Percentiles rank a stretch among this genome's conserved stretches.
Conservation (phyloP, 2,329 filamentous ascomycete genomes). For the Atkinsonella hypoxylon region DNA sequence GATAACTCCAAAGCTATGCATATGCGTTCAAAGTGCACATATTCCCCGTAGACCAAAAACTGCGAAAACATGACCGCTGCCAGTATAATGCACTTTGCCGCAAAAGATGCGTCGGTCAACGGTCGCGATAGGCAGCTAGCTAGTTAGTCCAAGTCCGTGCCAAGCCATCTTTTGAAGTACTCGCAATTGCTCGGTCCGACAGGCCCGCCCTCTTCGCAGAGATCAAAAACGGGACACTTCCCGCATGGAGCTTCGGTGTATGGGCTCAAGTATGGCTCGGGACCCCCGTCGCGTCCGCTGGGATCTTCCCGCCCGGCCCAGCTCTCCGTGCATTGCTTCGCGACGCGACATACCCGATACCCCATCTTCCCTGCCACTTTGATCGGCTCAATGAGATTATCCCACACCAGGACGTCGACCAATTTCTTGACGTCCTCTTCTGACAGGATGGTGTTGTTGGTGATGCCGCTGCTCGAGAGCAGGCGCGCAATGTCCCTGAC, state of each 20-base stretch:
- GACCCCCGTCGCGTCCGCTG: constrained; percentile 25
- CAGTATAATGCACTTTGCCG: not conserved
- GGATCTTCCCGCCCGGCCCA: constrained; percentile 29
- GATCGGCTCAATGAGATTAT: constrained; percentile 66
- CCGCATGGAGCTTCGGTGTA: constrained; percentile 86
- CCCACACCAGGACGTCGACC: constrained; percentile 78
- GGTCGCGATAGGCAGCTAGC: not conserved
- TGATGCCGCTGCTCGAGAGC: constrained; percentile 56
- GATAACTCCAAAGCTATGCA: constrained; percentile 13
- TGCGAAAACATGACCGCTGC: not conserved
- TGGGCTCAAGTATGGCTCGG: constrained; percentile 47
- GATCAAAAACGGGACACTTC: constrained; percentile 80
- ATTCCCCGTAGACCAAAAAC: not conserved
- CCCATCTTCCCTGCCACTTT: constrained; percentile 35
- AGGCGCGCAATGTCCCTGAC: constrained; percentile 64
- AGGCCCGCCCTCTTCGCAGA: constrained; percentile 83
- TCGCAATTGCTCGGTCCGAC: constrained; percentile 84
- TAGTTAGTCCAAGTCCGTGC: constrained; percentile 20
- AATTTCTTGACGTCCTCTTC: constrained; percentile 75
- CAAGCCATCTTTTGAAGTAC: constrained; percentile 82
- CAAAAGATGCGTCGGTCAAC: too few species aligned
- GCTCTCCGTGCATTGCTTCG: constrained; percentile 30
- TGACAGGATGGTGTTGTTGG: constrained; percentile 57
- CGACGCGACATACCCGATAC: constrained; percentile 40
- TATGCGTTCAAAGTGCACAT: not conserved